Base-by-base conservation (phyloP, 257 asterid species). In the Jacaranda copaia region DNA sequence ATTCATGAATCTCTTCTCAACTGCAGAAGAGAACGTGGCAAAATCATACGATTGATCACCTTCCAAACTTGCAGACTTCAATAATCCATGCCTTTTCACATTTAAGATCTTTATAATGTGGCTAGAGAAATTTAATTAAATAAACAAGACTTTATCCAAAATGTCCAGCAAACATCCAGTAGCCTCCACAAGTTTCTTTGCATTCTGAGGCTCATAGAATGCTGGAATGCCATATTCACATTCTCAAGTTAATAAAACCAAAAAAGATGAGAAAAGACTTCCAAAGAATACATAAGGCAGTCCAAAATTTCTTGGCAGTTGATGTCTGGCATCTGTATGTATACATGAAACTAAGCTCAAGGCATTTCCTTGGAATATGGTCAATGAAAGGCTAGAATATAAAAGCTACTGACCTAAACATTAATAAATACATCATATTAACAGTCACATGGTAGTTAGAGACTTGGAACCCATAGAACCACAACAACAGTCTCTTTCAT, bases 391-490 rank as follows among this genome's bases (percentile, higher is more conserved):
- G 58, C 43, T 53, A 52, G 53, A 25, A 63, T 49, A 16, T 72
- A 57, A 11, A 72, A 57, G 43, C 68, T 42, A 38, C 20, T 46
- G 53, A 42, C 45, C 15, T 15, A 55, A 9, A 38, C 40, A 55
- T n/a, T 19, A 20, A 38, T n/a, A 42, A 14, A 38, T n/a, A 42
- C 10, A 75, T 64, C 56, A 66, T n/a, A 75, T 62, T 53, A 19
- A 46, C 13, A 51, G 15, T 35, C 43, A 68, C 38, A 65, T 66
- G 39, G 36, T 70, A 19, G 39, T 4, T 8, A 58, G 38, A 42
- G 60, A 73, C 59, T 5, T 64, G n/a, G 42, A 53, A 57, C 73
- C 59, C 15, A 71, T 16, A 52, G 67, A 78, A 79, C 25, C 46
- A 36, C 0, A 36, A 36, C 75, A 55, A 48, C 9, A 45, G 61